A percentile compares a stretch with the other conserved stretches of the same genome.
These are phyloP conservation scores for Leccinum colubrinum DNA, from an alignment of 1,284 basidiomycete species.

Conservation along the genomic window DNA sequence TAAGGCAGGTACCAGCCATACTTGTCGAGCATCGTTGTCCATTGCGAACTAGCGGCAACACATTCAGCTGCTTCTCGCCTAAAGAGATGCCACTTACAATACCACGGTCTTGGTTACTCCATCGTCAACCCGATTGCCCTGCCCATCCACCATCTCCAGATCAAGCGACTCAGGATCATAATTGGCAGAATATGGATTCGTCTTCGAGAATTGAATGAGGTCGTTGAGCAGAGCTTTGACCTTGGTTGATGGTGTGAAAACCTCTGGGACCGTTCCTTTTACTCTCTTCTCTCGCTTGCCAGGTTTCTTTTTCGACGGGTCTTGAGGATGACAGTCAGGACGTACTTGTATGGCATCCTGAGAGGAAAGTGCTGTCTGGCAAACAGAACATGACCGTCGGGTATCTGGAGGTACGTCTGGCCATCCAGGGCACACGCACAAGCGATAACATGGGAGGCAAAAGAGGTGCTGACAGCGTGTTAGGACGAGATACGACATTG, in stretches of 20 bases:
- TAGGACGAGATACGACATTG: conserved; percentile 60
- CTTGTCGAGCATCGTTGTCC: conserved; percentile 96
- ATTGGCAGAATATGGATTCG: conserved; percentile 83
- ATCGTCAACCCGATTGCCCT: conserved; percentile 69
- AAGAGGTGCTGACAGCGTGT: conserved; percentile 95
- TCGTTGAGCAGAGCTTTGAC: conserved; percentile 77
- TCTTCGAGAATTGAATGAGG: conserved; percentile 70
- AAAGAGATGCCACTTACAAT: conserved; percentile 58
- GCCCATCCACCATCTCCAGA: conserved; percentile 69
- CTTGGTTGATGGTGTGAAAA: conserved; percentile 82
- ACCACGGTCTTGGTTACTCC: conserved; percentile 85
- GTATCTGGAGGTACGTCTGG: conserved; percentile 62
- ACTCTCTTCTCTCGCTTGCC: conserved; percentile 69
- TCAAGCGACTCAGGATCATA: conserved; percentile 74
- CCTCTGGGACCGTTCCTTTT: conserved; percentile 54
- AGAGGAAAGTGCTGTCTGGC: conserved; percentile 61
- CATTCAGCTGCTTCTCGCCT: conserved; percentile 19
- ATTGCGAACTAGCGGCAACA: conserved; percentile 70
- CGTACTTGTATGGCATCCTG: conserved; percentile 78
- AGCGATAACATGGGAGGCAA: conserved; percentile 80
- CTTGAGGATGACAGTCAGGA: conserved; percentile 44
- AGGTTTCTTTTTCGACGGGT: conserved; percentile 58
- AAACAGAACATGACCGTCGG: conserved; percentile 69
- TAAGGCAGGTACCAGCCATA: conserved; percentile 34
- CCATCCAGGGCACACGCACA: conserved; percentile 75